Percentiles rank a stretch among this genome's conserved stretches.
Evolutionary conservation across 2,329 filamentous ascomycete species (phyloP).

Genomic region (Hypoxylon sp.): DNA sequence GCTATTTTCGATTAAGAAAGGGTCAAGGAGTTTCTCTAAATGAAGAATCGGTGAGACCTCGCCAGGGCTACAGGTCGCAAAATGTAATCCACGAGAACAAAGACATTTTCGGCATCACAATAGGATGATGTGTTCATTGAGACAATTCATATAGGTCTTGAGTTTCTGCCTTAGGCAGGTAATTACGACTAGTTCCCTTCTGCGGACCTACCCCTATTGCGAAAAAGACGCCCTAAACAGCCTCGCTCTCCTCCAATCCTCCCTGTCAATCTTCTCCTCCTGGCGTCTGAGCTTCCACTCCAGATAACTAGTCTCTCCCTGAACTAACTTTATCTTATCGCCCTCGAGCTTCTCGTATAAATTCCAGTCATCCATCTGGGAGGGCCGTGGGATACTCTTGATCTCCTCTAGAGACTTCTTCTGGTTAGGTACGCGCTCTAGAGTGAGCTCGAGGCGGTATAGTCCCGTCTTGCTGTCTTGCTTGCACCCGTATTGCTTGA

Average conservation of each 20-base stretch:
- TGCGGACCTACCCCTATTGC: background rate
- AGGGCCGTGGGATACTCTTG: slow-evolving; percentile 64
- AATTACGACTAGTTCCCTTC: background rate
- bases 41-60: too few species aligned
- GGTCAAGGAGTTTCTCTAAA: background rate
- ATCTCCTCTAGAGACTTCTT: slow-evolving; percentile 62
- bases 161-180: background rate
- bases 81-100: background rate
- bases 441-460: slow-evolving; percentile 62
- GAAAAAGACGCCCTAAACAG: slow-evolving; percentile 45
- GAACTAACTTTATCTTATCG: slow-evolving; percentile 58
- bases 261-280: slow-evolving; percentile 49
- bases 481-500: slow-evolving; percentile 64
- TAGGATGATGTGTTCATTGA: background rate
- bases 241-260: slow-evolving; percentile 46
- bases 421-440: slow-evolving; percentile 63
- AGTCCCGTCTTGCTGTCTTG: slow-evolving; percentile 58
- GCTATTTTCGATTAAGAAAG: background rate
- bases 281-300: slow-evolving; percentile 58
- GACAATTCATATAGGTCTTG: background rate
- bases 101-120: background rate
- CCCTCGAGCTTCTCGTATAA: slow-evolving; percentile 65
- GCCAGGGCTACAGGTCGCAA: background rate
- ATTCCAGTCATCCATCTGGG: slow-evolving; percentile 70
- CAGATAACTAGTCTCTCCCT: slow-evolving; percentile 59